Percentiles rank a stretch among this genome's conserved stretches.
Evolutionary conservation across 345 rosid species (phyloP).

Genomic region (Arabis hirsuta): DNA sequence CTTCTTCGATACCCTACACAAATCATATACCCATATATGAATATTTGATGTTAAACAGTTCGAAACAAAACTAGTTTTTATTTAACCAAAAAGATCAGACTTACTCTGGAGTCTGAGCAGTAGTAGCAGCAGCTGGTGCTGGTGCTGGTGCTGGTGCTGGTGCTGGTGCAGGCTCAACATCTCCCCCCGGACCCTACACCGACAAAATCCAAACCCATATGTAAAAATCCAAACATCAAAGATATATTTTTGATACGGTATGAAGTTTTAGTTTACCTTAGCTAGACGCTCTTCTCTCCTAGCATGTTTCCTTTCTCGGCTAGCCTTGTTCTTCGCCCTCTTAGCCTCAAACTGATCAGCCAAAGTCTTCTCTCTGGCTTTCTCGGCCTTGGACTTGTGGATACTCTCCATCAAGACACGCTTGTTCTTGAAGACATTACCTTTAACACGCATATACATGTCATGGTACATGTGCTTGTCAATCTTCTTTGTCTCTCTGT

Average conservation of each 20-base stretch:
- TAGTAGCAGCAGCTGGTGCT: conserved; percentile 6
- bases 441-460: conserved; percentile 86
- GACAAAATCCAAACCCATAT: neutral
- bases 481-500: conserved; percentile 78
- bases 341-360: conserved; percentile 50
- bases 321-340: conserved; percentile 50
- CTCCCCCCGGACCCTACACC: conserved; percentile 45
- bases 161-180: conserved; percentile 30
- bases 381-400: conserved; percentile 51
- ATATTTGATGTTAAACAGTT: neutral
- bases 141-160: conserved; percentile 33
- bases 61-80: neutral
- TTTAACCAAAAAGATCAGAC: neutral
- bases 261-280: conserved; percentile 5
- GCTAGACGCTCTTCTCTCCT: conserved; percentile 48
- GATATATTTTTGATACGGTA: too few relatives aligned
- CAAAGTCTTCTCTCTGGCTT: conserved; percentile 48
- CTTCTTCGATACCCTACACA: conserved; percentile 38
- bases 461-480: conserved; percentile 91
- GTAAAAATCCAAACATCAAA: neutral
- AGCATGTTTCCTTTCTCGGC: conserved; percentile 50
- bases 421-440: conserved; percentile 87
- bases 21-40: neutral
- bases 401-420: conserved; percentile 75
- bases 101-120: conserved; percentile 36